phyloP scores from a whole-genome alignment of 2,329 filamentous ascomycete species.

The Orbilia oligospora region DNA sequence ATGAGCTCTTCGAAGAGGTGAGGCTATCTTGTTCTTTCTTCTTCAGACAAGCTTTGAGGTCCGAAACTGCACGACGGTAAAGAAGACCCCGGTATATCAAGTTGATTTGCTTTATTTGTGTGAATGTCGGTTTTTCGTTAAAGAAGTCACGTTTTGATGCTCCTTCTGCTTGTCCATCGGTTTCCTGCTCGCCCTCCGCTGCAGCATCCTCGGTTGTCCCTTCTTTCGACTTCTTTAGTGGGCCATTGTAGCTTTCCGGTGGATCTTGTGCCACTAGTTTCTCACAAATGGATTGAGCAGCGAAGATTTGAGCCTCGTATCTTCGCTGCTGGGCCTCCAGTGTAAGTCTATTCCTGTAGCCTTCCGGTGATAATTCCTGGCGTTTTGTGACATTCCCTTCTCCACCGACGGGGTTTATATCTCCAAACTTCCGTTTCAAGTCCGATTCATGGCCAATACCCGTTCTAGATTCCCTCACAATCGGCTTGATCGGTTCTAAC shows the following conservation, averaged over 20 bases:
- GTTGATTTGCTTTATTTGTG: constrained; percentile 77
- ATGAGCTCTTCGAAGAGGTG: constrained; percentile 63
- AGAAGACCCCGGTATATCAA: constrained; percentile 85
- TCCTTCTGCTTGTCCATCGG: constrained; percentile 65
- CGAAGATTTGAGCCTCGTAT: constrained; percentile 78
- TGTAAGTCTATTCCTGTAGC: constrained; percentile 80
- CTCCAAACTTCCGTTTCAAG: constrained; percentile 81
- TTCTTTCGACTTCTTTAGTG: constrained; percentile 63
- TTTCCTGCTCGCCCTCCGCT: constrained; percentile 57
- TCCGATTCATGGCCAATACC: constrained; percentile 89
- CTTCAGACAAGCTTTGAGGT: constrained; percentile 77
- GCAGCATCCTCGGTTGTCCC: constrained; percentile 57
- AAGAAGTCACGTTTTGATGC: constrained; percentile 62
- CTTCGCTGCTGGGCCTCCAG: constrained; percentile 78
- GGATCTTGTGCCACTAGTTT: constrained; percentile 75
- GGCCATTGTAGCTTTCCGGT: constrained; percentile 44
- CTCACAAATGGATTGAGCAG: constrained; percentile 87
- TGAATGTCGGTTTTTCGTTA: constrained; percentile 53
- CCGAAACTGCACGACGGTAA: constrained; percentile 77
- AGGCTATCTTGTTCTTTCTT: constrained; percentile 78
- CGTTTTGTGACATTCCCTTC: constrained; percentile 71
- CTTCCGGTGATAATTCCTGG: constrained; percentile 76
- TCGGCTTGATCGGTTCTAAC: constrained; percentile 71
- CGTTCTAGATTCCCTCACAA: constrained; percentile 81
- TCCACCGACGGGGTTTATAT: constrained; percentile 71